Conservation (phyloP, 2,329 filamentous ascomycete species). For the Penicillium sp. region DNA sequence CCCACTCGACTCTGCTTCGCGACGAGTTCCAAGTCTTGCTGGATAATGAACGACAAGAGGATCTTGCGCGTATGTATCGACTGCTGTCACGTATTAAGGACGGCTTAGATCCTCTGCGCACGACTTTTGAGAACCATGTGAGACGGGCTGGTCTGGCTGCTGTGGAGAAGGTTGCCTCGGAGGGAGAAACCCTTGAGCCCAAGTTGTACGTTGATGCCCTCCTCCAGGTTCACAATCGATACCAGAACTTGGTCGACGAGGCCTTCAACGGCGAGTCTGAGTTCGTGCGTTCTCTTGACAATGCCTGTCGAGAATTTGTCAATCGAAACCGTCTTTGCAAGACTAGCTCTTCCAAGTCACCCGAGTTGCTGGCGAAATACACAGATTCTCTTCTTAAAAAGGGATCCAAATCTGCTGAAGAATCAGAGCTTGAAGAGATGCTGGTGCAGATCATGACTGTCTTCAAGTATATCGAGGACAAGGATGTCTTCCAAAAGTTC, state of each 20-base stretch:
- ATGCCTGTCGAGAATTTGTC: constrained; percentile 96
- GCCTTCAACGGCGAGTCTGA: constrained; percentile 95
- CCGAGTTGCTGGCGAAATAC: constrained; percentile 92
- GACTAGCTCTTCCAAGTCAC: constrained; percentile 86
- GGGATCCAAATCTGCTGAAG: constrained; percentile 83
- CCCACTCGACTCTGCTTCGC: constrained; percentile 79
- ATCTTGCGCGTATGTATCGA: constrained; percentile 95
- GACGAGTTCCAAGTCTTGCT: constrained; percentile 95
- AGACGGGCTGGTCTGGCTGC: constrained; percentile 83
- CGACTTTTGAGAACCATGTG: constrained; percentile 88
- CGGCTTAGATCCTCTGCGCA: constrained; percentile 82
- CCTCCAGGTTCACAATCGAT: constrained; percentile 90
- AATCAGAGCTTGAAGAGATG: constrained; percentile 86
- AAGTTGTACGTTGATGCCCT: constrained; percentile 96
- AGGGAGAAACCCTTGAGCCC: constrained; percentile 87
- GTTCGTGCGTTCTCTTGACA: constrained; percentile 93
- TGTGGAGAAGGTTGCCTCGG: constrained; percentile 84
- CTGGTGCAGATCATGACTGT: constrained; percentile 96
- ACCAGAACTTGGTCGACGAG: constrained; percentile 83
- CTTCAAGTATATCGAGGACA: constrained; percentile 99
- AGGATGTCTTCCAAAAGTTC: constrained; percentile 99
- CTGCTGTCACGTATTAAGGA: constrained; percentile 85
- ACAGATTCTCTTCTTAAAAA: constrained; percentile 90
- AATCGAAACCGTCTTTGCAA: constrained; percentile 97
- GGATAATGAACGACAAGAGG: constrained; percentile 90